phyloP scores from a whole-genome alignment of 108 stramenopile species.

The Pseudonitzschia multistriata region DNA sequence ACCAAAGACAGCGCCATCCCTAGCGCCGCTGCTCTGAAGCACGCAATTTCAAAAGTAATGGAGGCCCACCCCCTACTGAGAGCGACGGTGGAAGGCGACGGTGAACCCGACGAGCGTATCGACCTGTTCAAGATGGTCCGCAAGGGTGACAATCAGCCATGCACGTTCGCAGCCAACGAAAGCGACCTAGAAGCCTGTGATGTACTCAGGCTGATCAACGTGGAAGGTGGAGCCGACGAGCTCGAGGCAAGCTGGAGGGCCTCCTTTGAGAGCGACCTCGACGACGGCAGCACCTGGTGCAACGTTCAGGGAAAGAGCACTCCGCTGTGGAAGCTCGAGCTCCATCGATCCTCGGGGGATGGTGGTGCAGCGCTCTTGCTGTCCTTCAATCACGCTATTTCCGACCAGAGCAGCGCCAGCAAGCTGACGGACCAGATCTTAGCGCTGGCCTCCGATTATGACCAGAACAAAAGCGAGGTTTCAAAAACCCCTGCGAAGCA shows the following conservation, averaged over 20 bases:
- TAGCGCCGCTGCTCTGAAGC: slow-evolving; percentile 41
- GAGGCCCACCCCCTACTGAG: slow-evolving; percentile 70
- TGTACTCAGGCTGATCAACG: slow-evolving; percentile 56
- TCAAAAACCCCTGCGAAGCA: slow-evolving; percentile 34
- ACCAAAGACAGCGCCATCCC: slow-evolving; percentile 54
- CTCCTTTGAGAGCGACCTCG: slow-evolving; percentile 61
- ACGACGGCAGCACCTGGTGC: slow-evolving; percentile 68
- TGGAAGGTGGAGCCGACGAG: slow-evolving; percentile 27
- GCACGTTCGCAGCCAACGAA: slow-evolving; percentile 50
- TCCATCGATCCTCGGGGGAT: slow-evolving; percentile 42
- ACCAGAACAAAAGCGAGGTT: slow-evolving; percentile 33
- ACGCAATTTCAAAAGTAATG: slow-evolving; percentile 68
- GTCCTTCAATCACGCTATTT: slow-evolving; percentile 84
- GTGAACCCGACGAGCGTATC: slow-evolving; percentile 75
- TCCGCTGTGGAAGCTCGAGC: slow-evolving; percentile 73
- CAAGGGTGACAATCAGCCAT: slow-evolving; percentile 75
- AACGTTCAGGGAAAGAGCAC: slow-evolving; percentile 23
- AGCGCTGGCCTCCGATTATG: slow-evolving; percentile 46
- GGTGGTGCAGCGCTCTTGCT: slow-evolving; percentile 68
- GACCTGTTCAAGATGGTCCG: slow-evolving; percentile 88
- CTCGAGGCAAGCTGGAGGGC: slow-evolving; percentile 65
- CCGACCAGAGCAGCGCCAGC: slow-evolving; percentile 77
- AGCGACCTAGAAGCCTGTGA: slow-evolving; percentile 23
- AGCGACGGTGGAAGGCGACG: slow-evolving; percentile 61
- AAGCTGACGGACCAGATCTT: slow-evolving; percentile 74